phyloP scores from a whole-genome alignment of 768 basidiomycete genomes.

The Xerocomellus chrysenteron region DNA sequence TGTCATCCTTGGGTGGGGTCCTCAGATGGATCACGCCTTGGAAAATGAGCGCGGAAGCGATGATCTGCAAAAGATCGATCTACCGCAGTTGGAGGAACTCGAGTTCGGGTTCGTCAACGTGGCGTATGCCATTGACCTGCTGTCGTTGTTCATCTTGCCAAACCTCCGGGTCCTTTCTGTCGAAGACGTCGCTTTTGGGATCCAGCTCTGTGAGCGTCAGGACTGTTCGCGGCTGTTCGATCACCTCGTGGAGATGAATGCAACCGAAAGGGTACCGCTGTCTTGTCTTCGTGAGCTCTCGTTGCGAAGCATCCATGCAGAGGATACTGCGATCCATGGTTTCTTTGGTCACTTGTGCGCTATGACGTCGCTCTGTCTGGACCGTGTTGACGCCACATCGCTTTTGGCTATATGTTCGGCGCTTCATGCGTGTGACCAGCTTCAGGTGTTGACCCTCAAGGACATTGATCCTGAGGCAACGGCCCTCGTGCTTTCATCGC shows the following conservation, averaged over 20 bases:
- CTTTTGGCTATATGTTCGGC: slow-evolving; percentile 5
- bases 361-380: slow-evolving; percentile 8
- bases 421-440: slow-evolving; percentile 1
- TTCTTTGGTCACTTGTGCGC: slow-evolving; percentile 4
- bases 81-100: slow-evolving; percentile 35
- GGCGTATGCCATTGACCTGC: slow-evolving; percentile 37
- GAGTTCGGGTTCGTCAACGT: slow-evolving; percentile 46
- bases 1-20: slow-evolving; percentile 55
- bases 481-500: slow-evolving; percentile 2
- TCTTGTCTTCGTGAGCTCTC: slow-evolving; percentile 7
- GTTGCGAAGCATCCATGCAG: slow-evolving; percentile 10
- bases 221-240: slow-evolving; percentile 40
- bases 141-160: slow-evolving; percentile 41
- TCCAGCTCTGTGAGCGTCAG: slow-evolving; percentile 33
- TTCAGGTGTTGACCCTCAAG: slow-evolving; percentile 14
- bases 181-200: slow-evolving; percentile 45
- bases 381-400: slow-evolving; percentile 1
- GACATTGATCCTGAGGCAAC: not conserved
- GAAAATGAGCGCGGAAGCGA: not conserved
- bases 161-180: slow-evolving; percentile 38
- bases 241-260: slow-evolving; percentile 26
- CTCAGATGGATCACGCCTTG: slow-evolving; percentile 27
- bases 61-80: slow-evolving; percentile 18
- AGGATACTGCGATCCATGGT: not conserved
- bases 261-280: slow-evolving; percentile 1